Evolutionary conservation across 441 rosid genomes (phyloP).

Genomic region (Adansonia grandidieri): DNA sequence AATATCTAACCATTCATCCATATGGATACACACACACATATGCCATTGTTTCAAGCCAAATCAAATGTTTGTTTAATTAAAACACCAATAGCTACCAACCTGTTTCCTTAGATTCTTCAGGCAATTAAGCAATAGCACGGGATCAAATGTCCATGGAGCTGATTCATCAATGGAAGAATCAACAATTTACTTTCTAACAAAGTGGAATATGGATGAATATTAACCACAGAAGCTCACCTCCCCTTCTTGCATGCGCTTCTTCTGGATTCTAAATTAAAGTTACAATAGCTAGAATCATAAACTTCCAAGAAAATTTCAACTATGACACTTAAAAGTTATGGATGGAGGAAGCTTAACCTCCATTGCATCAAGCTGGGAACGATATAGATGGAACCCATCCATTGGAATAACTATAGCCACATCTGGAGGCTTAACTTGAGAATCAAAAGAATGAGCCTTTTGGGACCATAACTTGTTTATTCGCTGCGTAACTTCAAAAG

Average conservation of each 20-base stretch:
- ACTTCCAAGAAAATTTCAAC: slow-evolving; percentile 17
- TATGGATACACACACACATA: not conserved
- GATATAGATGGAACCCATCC: slow-evolving; percentile 96
- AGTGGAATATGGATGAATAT: slow-evolving; percentile 23
- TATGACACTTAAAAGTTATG: slow-evolving; percentile 16
- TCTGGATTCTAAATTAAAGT: slow-evolving; percentile 65
- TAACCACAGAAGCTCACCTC: slow-evolving; percentile 61
- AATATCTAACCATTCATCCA: slow-evolving; percentile 1
- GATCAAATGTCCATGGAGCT: slow-evolving; percentile 96
- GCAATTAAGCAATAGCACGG: slow-evolving; percentile 62
- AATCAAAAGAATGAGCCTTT: slow-evolving; percentile 64
- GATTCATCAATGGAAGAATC: slow-evolving; percentile 38
- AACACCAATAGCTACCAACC: slow-evolving; percentile 44
- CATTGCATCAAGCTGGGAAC: slow-evolving; percentile 89
- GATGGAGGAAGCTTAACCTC: slow-evolving; percentile 54
- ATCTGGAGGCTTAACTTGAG: slow-evolving; percentile 65
- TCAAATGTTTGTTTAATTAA: slow-evolving; percentile 3
- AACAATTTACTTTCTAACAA: slow-evolving; percentile 20
- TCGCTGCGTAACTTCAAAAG: slow-evolving; percentile 64
- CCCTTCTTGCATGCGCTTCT: slow-evolving; percentile 97
- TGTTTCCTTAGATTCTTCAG: slow-evolving; percentile 66
- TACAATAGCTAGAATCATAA: slow-evolving; percentile 29
- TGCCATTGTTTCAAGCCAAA: slow-evolving; percentile 2
- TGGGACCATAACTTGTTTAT: slow-evolving; percentile 71
- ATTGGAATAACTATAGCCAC: slow-evolving; percentile 82